phyloP scores from a whole-genome alignment of 805 yeast genomes.

The Yarrowia porcina region DNA sequence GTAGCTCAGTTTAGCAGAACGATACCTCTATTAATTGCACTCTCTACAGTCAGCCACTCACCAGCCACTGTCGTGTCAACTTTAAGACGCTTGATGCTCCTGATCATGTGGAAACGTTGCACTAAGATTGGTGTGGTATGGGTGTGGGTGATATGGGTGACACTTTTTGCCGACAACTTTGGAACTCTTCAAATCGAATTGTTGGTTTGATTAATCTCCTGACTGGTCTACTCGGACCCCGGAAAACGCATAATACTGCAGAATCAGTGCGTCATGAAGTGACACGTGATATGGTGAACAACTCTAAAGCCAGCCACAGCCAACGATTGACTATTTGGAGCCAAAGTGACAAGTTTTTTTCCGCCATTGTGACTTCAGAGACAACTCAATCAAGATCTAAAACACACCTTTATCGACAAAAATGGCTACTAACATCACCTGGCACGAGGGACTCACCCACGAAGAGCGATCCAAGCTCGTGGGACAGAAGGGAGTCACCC shows the following conservation, averaged over 20 bases:
- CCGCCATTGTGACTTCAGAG: not conserved
- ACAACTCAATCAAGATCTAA: constrained; percentile 13
- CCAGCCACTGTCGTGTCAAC: not conserved
- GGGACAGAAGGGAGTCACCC: constrained; percentile 81
- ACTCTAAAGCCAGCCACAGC: constrained; percentile 21
- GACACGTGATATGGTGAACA: constrained; percentile 24
- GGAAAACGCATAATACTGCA: not conserved
- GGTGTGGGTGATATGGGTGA: too few relatives aligned
- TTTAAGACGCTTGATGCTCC: not conserved
- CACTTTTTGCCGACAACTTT: too few relatives aligned
- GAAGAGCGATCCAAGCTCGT: constrained; percentile 70
- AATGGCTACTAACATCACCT: constrained; percentile 96
- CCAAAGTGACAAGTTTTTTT: not conserved
- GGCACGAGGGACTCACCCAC: constrained; percentile 89
- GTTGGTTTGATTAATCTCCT: too few relatives aligned
- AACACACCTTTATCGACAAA: constrained; percentile 27
- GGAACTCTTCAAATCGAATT: too few relatives aligned
- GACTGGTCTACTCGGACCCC: not conserved
- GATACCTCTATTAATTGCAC: not conserved
- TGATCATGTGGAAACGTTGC: not conserved
- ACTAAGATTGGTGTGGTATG: too few relatives aligned
- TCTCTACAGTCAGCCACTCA: not conserved
- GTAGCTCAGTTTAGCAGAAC: too few relatives aligned
- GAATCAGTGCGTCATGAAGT: not conserved
- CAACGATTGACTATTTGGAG: not conserved